Evolutionary conservation across 805 yeast species (phyloP), one percentile per base, ranked within the genome.

Genomic region (Ogataea pignaliae): DNA sequence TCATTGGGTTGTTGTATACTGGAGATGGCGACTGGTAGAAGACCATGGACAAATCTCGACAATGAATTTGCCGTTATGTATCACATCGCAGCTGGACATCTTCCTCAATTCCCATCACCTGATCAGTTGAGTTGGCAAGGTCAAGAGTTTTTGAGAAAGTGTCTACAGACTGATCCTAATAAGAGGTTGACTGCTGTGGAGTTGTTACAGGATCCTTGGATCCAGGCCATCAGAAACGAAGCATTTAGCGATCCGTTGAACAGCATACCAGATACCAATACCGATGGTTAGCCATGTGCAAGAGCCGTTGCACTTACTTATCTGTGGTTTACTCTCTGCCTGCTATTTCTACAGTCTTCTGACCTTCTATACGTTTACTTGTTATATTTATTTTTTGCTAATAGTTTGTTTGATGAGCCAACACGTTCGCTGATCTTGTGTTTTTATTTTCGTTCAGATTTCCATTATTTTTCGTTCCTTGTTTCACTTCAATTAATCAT

Each of bases 51-150:
- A 13, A 86, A 88, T 63, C 71, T 89, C 48, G 99, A 93, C 58
- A 93, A 93, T 59, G 98, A 91, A 60, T 93, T 95, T 95, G 97
- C 98, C 2, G 87, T 93, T 41, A 91, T 93, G 98, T 93, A 90
- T 59, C 97, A 88, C 62, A 93, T 93, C 58, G 98, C 97, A 0
- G 95, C 96, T 2, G 96, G 97, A 1, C 93, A 88, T 60, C 73
- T 79, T 46, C 99, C 99, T 0, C 88, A 79, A 54, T 70, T 91
- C 42, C 99, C 99, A 4, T 63, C 80, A 0, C 65, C 73, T 1
- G 93, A 85, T 47, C 96, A 88, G 64, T 69, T 93, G 42, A 82
- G 93, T 52, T 75, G 72, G 13, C 78, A 72, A 12, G 98, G 99
- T 14, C 74, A 71, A 40, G 70, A 71, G 17, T 90, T 93, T 62